Percentiles rank a stretch among this genome's conserved stretches.
Evolutionary conservation across 441 rosid species (phyloP).

Genomic region (Corymbia calophylla): DNA sequence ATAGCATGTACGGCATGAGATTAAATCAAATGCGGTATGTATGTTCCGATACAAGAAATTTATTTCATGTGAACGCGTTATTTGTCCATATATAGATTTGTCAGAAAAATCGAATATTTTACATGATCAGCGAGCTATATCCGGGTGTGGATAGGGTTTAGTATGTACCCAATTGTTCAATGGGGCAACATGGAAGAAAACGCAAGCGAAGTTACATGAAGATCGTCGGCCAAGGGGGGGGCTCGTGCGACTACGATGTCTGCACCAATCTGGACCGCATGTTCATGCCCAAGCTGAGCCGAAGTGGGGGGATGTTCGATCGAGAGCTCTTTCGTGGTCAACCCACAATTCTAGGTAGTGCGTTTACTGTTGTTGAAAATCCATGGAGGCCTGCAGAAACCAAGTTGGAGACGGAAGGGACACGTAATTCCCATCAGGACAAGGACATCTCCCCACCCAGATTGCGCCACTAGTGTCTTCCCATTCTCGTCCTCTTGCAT

Average conservation of each 20-base stretch:
- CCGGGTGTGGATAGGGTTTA: neutral
- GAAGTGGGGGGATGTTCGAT: neutral
- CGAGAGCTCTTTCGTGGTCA: neutral
- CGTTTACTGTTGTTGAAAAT: neutral
- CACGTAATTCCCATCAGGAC: neutral
- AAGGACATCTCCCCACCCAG: neutral
- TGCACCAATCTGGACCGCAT: neutral
- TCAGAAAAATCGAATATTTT: too few relatives aligned
- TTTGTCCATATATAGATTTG: neutral
- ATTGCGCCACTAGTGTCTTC: neutral
- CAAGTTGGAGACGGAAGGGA: neutral
- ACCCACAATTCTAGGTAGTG: neutral
- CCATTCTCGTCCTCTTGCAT: neutral
- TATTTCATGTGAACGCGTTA: neutral
- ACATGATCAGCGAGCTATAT: too few relatives aligned
- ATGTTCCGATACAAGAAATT: neutral
- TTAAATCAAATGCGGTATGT: neutral
- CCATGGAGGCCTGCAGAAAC: rapidly evolving
- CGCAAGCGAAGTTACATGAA: neutral
- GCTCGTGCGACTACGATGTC: neutral
- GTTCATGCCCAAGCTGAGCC: neutral
- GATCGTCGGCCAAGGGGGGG: too few relatives aligned
- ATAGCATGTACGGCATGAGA: neutral
- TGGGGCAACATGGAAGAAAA: neutral
- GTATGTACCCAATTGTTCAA: neutral